Conservation (phyloP, 345 rosid species). For the Lepidium aucheri region DNA sequence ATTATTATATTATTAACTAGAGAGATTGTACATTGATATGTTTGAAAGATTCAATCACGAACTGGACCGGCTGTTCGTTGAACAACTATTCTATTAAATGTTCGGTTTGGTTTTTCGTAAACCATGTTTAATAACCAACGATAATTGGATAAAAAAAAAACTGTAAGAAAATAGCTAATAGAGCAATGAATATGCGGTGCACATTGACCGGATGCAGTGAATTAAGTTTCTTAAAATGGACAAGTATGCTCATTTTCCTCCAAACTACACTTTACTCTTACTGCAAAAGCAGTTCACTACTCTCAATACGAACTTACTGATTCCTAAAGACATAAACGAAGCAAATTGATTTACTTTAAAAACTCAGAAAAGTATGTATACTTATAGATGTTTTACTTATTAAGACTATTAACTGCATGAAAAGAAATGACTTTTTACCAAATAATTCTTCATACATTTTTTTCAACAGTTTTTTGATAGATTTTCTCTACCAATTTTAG, state of each 20-base stretch:
- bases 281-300: not conserved
- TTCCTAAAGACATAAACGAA: not conserved
- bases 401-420: not conserved
- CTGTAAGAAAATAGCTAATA: not conserved
- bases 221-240: constrained; percentile 7
- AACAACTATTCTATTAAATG: not conserved
- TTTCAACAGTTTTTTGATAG: no score
- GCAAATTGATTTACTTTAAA: not conserved
- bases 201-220: not conserved
- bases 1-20: not conserved
- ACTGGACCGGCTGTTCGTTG: constrained; percentile 5
- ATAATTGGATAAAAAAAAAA: not conserved
- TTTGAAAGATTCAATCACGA: not conserved
- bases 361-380: not conserved
- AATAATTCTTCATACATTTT: no score
- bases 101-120: not conserved
- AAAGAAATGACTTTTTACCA: no score
- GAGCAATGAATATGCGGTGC: not conserved
- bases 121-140: not conserved
- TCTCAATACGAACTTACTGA: not conserved
- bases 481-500: no score
- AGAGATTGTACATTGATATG: not conserved
- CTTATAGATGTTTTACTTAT: not conserved
- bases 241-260: constrained; percentile 2
- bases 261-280: not conserved